A percentile compares a stretch with the other conserved stretches of the same genome.
Conservation (phyloP, 305 asterid species). For the Caryopteris hybrid region DNA sequence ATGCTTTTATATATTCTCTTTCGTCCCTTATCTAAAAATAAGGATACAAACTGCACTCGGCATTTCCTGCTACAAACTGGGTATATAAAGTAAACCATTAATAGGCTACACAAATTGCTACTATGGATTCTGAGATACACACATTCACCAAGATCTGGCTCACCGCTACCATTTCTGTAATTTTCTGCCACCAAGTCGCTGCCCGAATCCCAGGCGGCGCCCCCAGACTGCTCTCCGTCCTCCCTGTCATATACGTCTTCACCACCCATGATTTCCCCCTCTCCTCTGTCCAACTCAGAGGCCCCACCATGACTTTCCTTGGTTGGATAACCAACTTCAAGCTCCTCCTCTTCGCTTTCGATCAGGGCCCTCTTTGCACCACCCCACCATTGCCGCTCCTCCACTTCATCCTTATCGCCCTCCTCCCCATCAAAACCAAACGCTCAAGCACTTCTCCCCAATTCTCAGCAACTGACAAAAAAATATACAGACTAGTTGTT, state of each 20-base stretch:
- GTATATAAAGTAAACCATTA: no score
- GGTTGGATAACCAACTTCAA: slow-evolving; percentile 70
- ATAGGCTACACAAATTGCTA: no score
- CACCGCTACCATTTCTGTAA: slow-evolving; percentile 30
- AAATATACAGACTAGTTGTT: neutral
- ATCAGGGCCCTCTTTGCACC: slow-evolving; percentile 39
- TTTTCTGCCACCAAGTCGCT: slow-evolving; percentile 40
- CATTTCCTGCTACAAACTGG: no score
- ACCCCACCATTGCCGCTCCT: slow-evolving; percentile 31
- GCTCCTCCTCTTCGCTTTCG: slow-evolving; percentile 55
- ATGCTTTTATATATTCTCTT: no score
- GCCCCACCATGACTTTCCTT: slow-evolving; percentile 44
- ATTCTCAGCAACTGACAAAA: neutral
- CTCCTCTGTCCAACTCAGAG: slow-evolving; percentile 34
- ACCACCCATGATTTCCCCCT: slow-evolving; percentile 46
- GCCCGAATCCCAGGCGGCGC: slow-evolving; percentile 36
- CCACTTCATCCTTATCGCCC: slow-evolving; percentile 39
- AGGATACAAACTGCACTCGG: no score
- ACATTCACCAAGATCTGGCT: slow-evolving; percentile 43
- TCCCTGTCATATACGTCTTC: slow-evolving; percentile 58
- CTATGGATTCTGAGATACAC: slow-evolving; percentile 39
- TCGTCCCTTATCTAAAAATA: no score
- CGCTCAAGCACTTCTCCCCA: slow-evolving; percentile 16
- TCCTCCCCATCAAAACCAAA: slow-evolving; percentile 53
- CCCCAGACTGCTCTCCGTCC: slow-evolving; percentile 42